Conservation (phyloP, 352 stramenopile genomes). For the Globisporangium orthogonon region DNA sequence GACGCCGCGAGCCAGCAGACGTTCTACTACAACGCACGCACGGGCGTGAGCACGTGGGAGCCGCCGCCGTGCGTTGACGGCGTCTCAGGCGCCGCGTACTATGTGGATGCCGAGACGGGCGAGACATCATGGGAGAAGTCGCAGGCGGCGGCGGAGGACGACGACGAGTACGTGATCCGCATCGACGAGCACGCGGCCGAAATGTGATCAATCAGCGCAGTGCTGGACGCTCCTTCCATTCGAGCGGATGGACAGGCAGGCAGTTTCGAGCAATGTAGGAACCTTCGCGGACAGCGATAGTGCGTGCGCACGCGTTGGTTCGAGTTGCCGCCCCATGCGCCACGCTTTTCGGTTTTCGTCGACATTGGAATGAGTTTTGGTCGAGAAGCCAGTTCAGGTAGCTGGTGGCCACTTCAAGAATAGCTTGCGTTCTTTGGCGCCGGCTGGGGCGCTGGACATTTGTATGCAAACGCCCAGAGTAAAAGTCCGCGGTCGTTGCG, state of each 20-base stretch:
- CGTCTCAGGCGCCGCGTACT: slow-evolving; percentile 34
- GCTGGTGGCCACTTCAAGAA: not conserved
- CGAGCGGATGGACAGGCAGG: too few relatives aligned
- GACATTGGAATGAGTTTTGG: too few relatives aligned
- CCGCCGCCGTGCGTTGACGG: slow-evolving; percentile 40
- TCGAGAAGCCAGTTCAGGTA: not conserved
- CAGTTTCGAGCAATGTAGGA: not conserved
- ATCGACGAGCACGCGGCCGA: slow-evolving; percentile 17
- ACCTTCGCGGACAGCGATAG: not conserved
- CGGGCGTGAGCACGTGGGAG: slow-evolving; percentile 57
- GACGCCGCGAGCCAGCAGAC: slow-evolving; percentile 42
- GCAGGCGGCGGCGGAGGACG: not conserved
- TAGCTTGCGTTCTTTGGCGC: not conserved
- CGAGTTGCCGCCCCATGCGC: too few relatives aligned
- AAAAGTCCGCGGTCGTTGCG: too few relatives aligned
- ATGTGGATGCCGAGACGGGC: slow-evolving; percentile 41
- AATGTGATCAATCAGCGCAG: too few relatives aligned
- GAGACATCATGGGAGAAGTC: slow-evolving; percentile 48
- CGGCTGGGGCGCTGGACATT: not conserved
- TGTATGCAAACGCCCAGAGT: not conserved
- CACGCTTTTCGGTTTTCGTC: too few relatives aligned
- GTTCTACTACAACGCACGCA: slow-evolving; percentile 69
- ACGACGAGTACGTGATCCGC: slow-evolving; percentile 35
- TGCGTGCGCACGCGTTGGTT: too few relatives aligned
- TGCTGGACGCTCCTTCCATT: too few relatives aligned